Conservation (phyloP, 139 green algal genomes). For the Raphidocelis subcapitata region DNA sequence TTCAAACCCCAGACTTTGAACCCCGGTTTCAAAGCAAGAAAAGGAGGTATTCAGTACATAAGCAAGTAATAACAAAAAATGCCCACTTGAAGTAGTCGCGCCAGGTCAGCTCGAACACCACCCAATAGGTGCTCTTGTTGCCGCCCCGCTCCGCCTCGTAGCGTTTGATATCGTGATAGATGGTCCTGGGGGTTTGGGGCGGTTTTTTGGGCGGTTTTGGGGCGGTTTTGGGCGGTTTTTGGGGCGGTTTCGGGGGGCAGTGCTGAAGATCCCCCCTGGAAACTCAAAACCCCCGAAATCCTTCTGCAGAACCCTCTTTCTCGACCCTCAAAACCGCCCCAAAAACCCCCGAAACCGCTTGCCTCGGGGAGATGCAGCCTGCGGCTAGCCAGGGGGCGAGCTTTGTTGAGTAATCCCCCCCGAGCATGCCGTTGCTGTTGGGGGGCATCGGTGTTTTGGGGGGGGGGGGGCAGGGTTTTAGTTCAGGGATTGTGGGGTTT, state of each 20-base stretch:
- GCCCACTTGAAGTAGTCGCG: conserved; percentile 86
- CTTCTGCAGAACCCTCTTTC: too few relatives aligned
- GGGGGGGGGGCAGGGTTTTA: too few relatives aligned
- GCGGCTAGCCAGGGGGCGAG: conserved; percentile 87
- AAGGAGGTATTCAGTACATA: neutral
- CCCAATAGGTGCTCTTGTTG: conserved; percentile 97
- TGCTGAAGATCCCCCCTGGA: too few relatives aligned
- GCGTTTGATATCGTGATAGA: conserved; percentile 65
- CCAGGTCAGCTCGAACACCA: conserved; percentile 94
- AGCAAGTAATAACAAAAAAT: too few relatives aligned
- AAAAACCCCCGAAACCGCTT: too few relatives aligned
- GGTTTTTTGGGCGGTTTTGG: too few relatives aligned
- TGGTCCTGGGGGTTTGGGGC: conserved; percentile 16
- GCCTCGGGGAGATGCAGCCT: conserved; percentile 88
- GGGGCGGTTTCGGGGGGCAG: too few relatives aligned
- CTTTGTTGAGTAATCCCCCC: conserved; percentile 94
- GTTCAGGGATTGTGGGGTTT: too few relatives aligned
- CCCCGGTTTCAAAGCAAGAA: too few relatives aligned
- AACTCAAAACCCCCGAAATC: conserved; percentile 62
- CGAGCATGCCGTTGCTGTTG: conserved; percentile 94
- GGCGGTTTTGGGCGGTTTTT: too few relatives aligned
- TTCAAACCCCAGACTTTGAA: too few relatives aligned
- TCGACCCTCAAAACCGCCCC: too few relatives aligned
- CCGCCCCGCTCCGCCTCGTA: conserved; percentile 80
- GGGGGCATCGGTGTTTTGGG: conserved; percentile 78